Conservation (phyloP, 1,284 basidiomycete genomes). For the Cryptococcus hybrid region DNA sequence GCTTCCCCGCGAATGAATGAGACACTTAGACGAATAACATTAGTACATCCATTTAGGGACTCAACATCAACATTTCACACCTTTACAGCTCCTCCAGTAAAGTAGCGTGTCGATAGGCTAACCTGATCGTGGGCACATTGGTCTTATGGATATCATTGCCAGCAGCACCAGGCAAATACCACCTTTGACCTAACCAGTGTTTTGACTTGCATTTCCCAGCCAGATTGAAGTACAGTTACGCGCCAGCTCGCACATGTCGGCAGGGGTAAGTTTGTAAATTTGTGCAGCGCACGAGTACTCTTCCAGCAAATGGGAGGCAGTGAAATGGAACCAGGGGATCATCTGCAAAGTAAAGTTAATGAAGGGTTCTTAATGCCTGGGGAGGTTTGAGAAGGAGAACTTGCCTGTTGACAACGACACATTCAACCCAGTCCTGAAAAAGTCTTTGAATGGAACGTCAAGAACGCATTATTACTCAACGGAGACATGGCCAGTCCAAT, state of each 20-base stretch:
- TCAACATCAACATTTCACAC: constrained; percentile 2
- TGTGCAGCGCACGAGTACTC: constrained; percentile 98
- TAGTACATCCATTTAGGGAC: neutral
- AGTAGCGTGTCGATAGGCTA: constrained; percentile 86
- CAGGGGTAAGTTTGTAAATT: constrained; percentile 81
- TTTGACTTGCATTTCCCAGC: constrained; percentile 99
- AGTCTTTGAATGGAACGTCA: constrained; percentile 91
- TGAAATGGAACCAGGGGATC: constrained; percentile 81
- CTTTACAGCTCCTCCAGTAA: constrained; percentile 76
- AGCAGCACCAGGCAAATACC: constrained; percentile 81
- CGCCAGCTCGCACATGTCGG: constrained; percentile 78
- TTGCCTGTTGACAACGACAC: constrained; percentile 97
- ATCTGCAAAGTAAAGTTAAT: constrained; percentile 17
- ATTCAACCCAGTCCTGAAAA: constrained; percentile 94
- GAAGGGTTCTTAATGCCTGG: neutral
- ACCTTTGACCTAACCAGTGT: constrained; percentile 90
- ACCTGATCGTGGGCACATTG: constrained; percentile 88
- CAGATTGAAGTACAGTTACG: constrained; percentile 93
- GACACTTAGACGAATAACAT: constrained; percentile 11
- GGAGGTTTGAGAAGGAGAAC: neutral
- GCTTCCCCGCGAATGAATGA: constrained; percentile 40
- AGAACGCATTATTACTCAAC: constrained; percentile 95
- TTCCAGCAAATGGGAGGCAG: constrained; percentile 90
- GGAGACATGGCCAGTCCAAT: constrained; percentile 99
- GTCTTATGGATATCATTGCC: constrained; percentile 97